phyloP scores from a whole-genome alignment of 495 filamentous ascomycete genomes.

The Annulohypoxylon stygium region DNA sequence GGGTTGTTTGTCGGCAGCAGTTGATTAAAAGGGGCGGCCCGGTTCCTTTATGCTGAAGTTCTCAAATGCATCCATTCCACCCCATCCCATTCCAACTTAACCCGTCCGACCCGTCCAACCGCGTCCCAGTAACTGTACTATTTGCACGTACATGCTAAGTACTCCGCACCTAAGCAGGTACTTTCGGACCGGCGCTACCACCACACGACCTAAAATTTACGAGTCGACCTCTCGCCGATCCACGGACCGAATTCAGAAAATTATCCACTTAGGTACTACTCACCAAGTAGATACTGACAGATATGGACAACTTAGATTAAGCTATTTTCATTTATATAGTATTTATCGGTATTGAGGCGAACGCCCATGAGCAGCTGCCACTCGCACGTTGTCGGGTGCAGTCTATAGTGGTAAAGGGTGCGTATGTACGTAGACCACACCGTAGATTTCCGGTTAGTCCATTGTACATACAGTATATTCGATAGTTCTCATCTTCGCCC shows the following conservation, averaged over 20 bases:
- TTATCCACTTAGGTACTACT: background rate
- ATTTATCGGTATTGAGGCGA: too few relatives aligned
- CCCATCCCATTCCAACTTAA: background rate
- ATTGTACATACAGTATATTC: too few relatives aligned
- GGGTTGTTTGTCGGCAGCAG: constrained; percentile 20
- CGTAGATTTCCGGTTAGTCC: too few relatives aligned
- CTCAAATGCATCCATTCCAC: constrained; percentile 9
- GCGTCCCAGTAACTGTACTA: background rate
- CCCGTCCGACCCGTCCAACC: constrained; percentile 14
- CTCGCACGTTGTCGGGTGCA: too few relatives aligned
- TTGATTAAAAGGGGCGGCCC: constrained; percentile 31
- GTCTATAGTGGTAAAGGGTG: too few relatives aligned
- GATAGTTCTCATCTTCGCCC: background rate
- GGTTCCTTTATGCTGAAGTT: constrained; percentile 32
- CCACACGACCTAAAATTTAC: background rate
- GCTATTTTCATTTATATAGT: too few relatives aligned
- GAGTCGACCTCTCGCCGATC: background rate
- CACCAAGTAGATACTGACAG: background rate
- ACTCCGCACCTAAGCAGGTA: too few relatives aligned
- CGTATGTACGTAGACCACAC: too few relatives aligned
- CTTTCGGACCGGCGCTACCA: constrained; percentile 23
- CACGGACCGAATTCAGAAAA: constrained; percentile 20
- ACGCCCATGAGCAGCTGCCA: too few relatives aligned
- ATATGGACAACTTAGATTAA: too few relatives aligned
- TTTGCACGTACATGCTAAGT: constrained; percentile 1